Evolutionary conservation across 441 rosid genomes (phyloP).

Genomic region (Populus hybrid): DNA sequence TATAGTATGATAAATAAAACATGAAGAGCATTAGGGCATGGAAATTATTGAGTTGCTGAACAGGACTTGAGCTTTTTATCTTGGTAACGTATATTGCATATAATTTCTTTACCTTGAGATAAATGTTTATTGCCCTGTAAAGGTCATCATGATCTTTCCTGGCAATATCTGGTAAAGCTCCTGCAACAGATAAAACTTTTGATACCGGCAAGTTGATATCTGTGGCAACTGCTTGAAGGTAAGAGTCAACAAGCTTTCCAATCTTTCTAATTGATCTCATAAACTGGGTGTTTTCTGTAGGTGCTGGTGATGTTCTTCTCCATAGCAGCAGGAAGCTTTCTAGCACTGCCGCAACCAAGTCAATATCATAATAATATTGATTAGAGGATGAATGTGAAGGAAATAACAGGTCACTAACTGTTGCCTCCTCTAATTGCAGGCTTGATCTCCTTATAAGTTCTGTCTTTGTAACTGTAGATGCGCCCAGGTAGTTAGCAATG

Average conservation of each 20-base stretch:
- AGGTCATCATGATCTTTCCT: slow-evolving; percentile 76
- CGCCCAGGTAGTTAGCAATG: slow-evolving; percentile 67
- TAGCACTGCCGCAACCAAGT: slow-evolving; percentile 62
- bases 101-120: slow-evolving; percentile 58
- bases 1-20: background rate
- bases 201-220: slow-evolving; percentile 62
- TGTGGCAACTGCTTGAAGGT: slow-evolving; percentile 72
- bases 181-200: slow-evolving; percentile 61
- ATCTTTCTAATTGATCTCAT: slow-evolving; percentile 53
- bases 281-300: slow-evolving; percentile 39
- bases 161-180: slow-evolving; percentile 66
- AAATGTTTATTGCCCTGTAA: slow-evolving; percentile 83
- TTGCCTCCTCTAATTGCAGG: slow-evolving; percentile 79
- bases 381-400: slow-evolving; percentile 53
- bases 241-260: slow-evolving; percentile 74
- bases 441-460: slow-evolving; percentile 72
- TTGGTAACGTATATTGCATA: background rate
- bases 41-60: background rate
- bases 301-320: slow-evolving; percentile 61
- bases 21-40: background rate
- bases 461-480: slow-evolving; percentile 60
- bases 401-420: slow-evolving; percentile 53
- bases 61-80: background rate
- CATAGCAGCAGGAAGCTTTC: slow-evolving; percentile 68
- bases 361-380: slow-evolving; percentile 50